These are phyloP conservation scores for Calendula officinalis DNA, from an alignment of 129 eudicot genomes.

Conservation along the genomic window DNA sequence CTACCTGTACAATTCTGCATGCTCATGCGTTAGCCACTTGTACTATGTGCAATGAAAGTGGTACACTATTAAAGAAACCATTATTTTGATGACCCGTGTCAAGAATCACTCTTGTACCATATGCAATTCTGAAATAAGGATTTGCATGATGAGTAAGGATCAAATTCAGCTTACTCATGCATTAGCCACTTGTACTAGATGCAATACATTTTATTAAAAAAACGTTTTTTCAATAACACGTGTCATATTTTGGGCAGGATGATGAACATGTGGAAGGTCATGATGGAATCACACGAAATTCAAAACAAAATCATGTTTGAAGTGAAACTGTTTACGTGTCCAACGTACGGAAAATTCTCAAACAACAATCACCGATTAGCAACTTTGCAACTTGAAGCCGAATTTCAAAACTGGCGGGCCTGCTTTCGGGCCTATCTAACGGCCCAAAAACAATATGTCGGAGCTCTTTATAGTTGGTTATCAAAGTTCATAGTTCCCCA, in stretches of 20 bases:
- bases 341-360: constrained; percentile 82
- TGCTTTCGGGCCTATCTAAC: constrained; percentile 62
- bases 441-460: constrained; percentile 75
- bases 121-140: no score
- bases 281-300: constrained; percentile 83
- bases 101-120: background rate
- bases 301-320: constrained; percentile 85
- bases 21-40: background rate
- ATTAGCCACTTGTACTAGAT: no score
- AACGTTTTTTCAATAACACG: background rate
- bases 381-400: constrained; percentile 73
- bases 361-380: constrained; percentile 79
- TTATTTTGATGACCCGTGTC: no score
- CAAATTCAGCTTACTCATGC: no score
- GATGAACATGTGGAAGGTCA: constrained; percentile 67
- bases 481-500: constrained; percentile 79
- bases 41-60: constrained; percentile 6
- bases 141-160: no score
- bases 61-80: constrained; percentile 1
- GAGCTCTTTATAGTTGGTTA: constrained; percentile 86
- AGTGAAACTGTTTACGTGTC: constrained; percentile 76
- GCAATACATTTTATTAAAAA: background rate
- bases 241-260: constrained; percentile 43
- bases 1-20: constrained; percentile 7
- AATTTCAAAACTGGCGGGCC: constrained; percentile 82